Percentiles rank a stretch among this genome's conserved stretches.
phyloP scores from a whole-genome alignment of 176 grass and related monocot species.

The Bothriochloa decipiens region DNA sequence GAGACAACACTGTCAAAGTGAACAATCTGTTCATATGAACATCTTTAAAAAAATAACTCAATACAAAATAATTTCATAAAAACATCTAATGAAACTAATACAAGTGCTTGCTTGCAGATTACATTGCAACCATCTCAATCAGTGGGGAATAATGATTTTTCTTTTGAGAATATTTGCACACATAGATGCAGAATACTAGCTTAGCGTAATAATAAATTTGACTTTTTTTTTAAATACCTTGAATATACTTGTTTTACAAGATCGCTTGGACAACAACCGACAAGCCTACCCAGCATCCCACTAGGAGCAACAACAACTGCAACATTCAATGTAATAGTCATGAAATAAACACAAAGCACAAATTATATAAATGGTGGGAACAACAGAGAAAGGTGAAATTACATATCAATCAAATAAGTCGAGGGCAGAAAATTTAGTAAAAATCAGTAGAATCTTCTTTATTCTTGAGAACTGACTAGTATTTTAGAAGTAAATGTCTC shows the following conservation, averaged over 20 bases:
- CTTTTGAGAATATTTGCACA: slow-evolving; percentile 12
- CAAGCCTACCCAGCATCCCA: slow-evolving; percentile 96
- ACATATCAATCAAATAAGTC: not conserved
- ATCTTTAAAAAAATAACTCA: slow-evolving; percentile 13
- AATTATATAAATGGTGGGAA: slow-evolving; percentile 30
- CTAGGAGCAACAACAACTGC: slow-evolving; percentile 97
- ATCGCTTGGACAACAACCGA: slow-evolving; percentile 95
- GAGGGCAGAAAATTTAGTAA: not conserved
- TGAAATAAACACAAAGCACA: slow-evolving; percentile 26
- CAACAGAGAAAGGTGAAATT: slow-evolving; percentile 25
- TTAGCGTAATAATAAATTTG: slow-evolving; percentile 11
- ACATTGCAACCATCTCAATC: slow-evolving; percentile 25
- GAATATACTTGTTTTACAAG: slow-evolving; percentile 94
- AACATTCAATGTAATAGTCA: slow-evolving; percentile 47
- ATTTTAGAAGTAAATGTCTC: slow-evolving; percentile 5
- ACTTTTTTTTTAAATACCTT: slow-evolving; percentile 58
- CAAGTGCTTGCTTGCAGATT: not conserved
- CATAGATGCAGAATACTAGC: slow-evolving; percentile 16
- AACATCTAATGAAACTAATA: slow-evolving; percentile 27
- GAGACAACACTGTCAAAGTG: slow-evolving; percentile 25
- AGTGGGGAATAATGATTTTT: slow-evolving; percentile 12
- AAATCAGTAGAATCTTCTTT: not conserved
- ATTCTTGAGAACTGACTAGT: slow-evolving; percentile 10
- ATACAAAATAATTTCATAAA: slow-evolving; percentile 28
- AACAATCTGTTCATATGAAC: not conserved